Base-by-base conservation (phyloP, 176 grass and related monocot genomes). In the Lolium multiflorum region DNA sequence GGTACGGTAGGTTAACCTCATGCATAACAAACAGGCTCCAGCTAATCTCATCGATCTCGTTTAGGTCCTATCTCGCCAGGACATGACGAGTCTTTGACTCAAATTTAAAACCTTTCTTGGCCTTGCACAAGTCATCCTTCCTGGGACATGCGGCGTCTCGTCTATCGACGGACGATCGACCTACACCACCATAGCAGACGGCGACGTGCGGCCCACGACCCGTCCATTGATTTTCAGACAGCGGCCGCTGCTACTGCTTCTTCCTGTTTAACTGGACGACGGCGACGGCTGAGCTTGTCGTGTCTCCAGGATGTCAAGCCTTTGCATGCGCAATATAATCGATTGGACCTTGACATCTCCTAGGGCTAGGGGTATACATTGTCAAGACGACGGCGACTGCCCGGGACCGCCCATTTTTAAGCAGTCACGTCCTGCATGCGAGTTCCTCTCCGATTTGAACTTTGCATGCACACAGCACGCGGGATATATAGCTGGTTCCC, bases 261-360 rank as follows among this genome's bases (percentile, higher is more conserved):
- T 6, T 52, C 72, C 72, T 20, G 74, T 38, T 50, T n/a, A 21
- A 58, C 9, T 0, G 8, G 46, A 2, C 46, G 74, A 35, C 6
- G 35, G 12, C 38, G 56, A 79, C 56, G 38, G n/a, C 77, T 62
- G 21, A 15, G 13, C 77, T 46, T 79, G 56, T 79, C 55, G 6
- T 78, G 31, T 77, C 69, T 46, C 52, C 11, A 14, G 52, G 20
- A 44, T 38, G 54, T 78, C 52, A 79, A 79, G 38, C 37, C 37
- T 41, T 60, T 60, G 55, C 37, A 44, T 79, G 55, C 35, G 18
- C 76, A 52, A 44, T 9, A 18, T 9, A 77, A 24, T 5, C 20
- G 16, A 77, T 21, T 26, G 1, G 11, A 2, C 21, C 2, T 13
- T 20, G 31, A 35, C 31, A 35, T 35, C 31, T 35, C 1, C 31